Evolutionary conservation across 2,329 filamentous ascomycete genomes (phyloP), one percentile per base, ranked within the genome.

Genomic region (Epichloe coenophiala): DNA sequence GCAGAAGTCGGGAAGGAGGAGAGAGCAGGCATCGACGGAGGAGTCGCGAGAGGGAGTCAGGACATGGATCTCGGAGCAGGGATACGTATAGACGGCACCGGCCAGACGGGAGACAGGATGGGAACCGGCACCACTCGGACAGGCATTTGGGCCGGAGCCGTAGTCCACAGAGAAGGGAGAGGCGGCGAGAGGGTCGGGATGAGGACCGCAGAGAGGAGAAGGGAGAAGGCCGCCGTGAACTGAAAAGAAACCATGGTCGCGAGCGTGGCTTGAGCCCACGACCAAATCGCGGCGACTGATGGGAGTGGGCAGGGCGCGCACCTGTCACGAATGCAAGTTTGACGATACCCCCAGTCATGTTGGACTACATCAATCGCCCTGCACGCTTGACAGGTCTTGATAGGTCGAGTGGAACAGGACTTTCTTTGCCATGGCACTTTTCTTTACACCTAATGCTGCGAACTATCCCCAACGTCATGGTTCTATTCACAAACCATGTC

Each of bases 21-120:
- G 61, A 62, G 6, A 59, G 63, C 38, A 60, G 60, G 15, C 57
- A 60, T 51, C 57, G 65, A 47, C 64, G 65, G 46, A 60, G 58
- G 5, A 45, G 48, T 9, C 48, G 54, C 3, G 55, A 55, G 6
- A 55, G 52, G 43, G 47, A 51, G 36, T 48, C 51, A 8, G 49
- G 48, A 3, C 51, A 51, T 1, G 47, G 54, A 27, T 53, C 57
- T 13, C 47, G 55, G 21, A 58, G 54, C 36, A 54, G 57, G 8
- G 57, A 56, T 35, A 55, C 50, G 42, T 21, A 49, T 23, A 33
- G 40, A 7, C 47, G 46, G 27, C 45, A 46, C 15, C 33, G 12
- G 23, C 4, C 39, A n/a, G 49, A 43, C 7, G 44, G 50, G 53
- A 41, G 43, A 33, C 40, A 51, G 42, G 17, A 50, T 45, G 17